Evolutionary conservation across 1,284 basidiomycete genomes (phyloP).

Genomic region (Boletus smithii): DNA sequence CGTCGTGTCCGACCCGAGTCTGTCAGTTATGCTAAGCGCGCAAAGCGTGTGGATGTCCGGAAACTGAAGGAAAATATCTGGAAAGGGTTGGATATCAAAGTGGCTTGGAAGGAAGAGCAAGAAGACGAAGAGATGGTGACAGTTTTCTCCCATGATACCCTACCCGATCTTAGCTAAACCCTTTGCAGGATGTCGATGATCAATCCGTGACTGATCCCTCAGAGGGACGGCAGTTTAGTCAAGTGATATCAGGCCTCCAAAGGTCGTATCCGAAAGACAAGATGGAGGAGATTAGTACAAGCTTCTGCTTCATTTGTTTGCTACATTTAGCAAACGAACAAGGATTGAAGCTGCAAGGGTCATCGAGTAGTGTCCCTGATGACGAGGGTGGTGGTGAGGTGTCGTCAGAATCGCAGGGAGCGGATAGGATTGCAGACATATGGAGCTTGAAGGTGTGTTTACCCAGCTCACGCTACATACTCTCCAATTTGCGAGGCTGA

Average conservation of each 20-base stretch:
- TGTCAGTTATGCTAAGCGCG: conserved; percentile 94
- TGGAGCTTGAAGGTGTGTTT: conserved; percentile 69
- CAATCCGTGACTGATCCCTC: conserved; percentile 51
- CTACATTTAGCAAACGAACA: conserved; percentile 95
- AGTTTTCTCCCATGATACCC: conserved; percentile 14
- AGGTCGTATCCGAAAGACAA: conserved; percentile 86
- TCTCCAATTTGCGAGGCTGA: neutral
- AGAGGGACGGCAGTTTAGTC: conserved; percentile 76
- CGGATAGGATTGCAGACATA: conserved; percentile 60
- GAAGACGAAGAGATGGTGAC: conserved; percentile 56
- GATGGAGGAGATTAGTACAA: conserved; percentile 97
- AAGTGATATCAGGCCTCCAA: conserved; percentile 81
- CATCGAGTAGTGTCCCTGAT: conserved; percentile 3
- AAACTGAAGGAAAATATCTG: conserved; percentile 98
- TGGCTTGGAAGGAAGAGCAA: conserved; percentile 41
- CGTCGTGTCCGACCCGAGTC: conserved; percentile 82
- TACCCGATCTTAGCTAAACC: conserved; percentile 6
- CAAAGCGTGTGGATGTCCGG: conserved; percentile 95
- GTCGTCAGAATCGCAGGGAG: conserved; percentile 27
- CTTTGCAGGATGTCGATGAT: conserved; percentile 52
- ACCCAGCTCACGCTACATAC: neutral
- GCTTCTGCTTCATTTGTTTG: conserved; percentile 98
- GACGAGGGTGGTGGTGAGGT: conserved; percentile 31
- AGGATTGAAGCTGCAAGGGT: conserved; percentile 75
- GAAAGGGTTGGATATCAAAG: conserved; percentile 81